These are phyloP conservation scores for Nadsonia fulvescens DNA, from an alignment of 805 yeast genomes.

Conservation along the genomic window DNA sequence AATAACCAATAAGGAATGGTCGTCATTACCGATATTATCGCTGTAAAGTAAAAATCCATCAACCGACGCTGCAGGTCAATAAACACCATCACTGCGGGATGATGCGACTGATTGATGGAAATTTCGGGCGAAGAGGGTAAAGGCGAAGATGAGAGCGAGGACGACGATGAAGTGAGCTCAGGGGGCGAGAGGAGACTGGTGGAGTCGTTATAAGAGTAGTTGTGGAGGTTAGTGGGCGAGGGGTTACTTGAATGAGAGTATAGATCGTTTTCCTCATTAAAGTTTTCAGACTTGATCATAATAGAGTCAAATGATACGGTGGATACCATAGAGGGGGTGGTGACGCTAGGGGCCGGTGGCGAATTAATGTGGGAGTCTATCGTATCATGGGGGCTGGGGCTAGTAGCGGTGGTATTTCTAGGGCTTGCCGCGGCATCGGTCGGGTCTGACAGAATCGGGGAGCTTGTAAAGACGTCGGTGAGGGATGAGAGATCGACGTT, in stretches of 20 bases:
- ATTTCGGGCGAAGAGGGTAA: slow-evolving; percentile 5
- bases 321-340: slow-evolving; percentile 2
- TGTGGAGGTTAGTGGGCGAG: no score
- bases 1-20: slow-evolving; percentile 3
- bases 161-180: slow-evolving; percentile 7
- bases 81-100: slow-evolving; percentile 16
- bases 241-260: no score
- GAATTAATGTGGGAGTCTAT: background rate
- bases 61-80: slow-evolving; percentile 15
- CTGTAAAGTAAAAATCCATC: slow-evolving; percentile 6
- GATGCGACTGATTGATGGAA: slow-evolving; percentile 14
- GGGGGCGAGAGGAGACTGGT: slow-evolving; percentile 5
- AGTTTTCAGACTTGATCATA: slow-evolving; percentile 4
- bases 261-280: no score
- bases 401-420: background rate
- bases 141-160: slow-evolving; percentile 12
- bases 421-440: no score
- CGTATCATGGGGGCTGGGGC: slow-evolving; percentile 1
- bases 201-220: no score
- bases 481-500: slow-evolving; percentile 6
- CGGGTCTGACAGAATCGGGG: no score
- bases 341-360: slow-evolving; percentile 3
- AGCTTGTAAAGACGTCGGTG: no score
- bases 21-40: slow-evolving; percentile 5
- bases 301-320: no score